Evolutionary conservation across 306 rosid species (phyloP).

Genomic region (Hippophae tibetana): DNA sequence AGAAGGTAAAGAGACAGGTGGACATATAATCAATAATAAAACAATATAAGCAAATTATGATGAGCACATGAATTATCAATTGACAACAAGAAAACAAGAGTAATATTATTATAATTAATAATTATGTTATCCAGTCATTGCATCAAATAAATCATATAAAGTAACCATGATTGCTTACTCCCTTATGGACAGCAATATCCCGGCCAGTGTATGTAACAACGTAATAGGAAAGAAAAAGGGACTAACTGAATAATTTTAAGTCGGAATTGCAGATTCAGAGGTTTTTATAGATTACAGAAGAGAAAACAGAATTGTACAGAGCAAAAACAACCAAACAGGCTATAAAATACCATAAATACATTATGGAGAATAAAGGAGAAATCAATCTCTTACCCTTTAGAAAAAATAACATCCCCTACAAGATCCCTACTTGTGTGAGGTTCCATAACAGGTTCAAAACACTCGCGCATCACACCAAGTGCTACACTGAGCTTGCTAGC

Average conservation of each 20-base stretch:
- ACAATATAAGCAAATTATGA: too few relatives aligned
- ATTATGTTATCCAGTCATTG: too few relatives aligned
- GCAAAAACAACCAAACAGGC: background rate
- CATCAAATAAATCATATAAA: too few relatives aligned
- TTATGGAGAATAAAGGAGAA: constrained; percentile 11
- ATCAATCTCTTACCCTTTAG: constrained; percentile 45
- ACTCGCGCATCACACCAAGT: constrained; percentile 72
- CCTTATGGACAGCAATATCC: too few relatives aligned
- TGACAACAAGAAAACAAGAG: too few relatives aligned
- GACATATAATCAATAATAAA: background rate
- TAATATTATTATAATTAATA: too few relatives aligned
- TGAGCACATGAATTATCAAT: too few relatives aligned
- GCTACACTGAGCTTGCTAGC: constrained; percentile 67
- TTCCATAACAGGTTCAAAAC: constrained; percentile 79
- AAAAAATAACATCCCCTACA: constrained; percentile 57
- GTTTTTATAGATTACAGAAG: background rate
- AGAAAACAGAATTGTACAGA: background rate
- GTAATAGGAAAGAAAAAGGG: too few relatives aligned
- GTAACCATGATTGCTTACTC: too few relatives aligned
- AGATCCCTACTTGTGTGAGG: constrained; percentile 48
- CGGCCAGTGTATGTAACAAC: too few relatives aligned
- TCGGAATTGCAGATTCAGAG: background rate
- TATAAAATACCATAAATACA: background rate
- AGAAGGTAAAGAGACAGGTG: background rate
- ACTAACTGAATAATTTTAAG: too few relatives aligned